Base-by-base conservation (phyloP, 352 stramenopile species). In the Blastocystis sp. region DNA sequence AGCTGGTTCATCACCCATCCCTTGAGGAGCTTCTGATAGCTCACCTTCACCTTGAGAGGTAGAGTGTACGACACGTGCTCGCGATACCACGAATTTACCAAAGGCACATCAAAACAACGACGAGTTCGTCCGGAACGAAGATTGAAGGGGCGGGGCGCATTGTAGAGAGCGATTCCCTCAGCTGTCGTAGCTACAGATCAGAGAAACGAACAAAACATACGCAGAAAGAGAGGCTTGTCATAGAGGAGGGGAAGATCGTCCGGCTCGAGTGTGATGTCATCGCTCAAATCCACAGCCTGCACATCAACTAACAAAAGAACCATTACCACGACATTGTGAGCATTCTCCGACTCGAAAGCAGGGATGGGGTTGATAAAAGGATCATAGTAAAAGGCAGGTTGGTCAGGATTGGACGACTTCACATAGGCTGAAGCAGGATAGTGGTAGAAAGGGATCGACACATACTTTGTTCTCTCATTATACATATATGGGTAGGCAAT, bases 1-100 rank as follows among this genome's bases (percentile, higher is more conserved):
- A 99, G 91, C 79, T 98, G 94, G 93, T 99, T 99, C 3, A 98
- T 90, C 41, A 99, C 97, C 96, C 96, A 99, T 91, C 95, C 97
- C 92, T 99, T 99, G 1, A 99, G 92, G 20, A 99, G 93, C 90
- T 99, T 99, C 92, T 99, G 97, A 91, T 99, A 99, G 66, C 95
- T 98, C 26, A 99, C 97, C 68, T 97, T 94, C 79, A 99, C 97
- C 92, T 99, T 99, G 26, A 98, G 97, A 4, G 97, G 97, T 90
- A 98, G 97, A n/a, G 97, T 96, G 29, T 94, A 94, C 0, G 96
- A 97, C 75, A 97, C 98, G 90, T 98, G 96, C 91, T 99, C 97
- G 90, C 97, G 94, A 91, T 98, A 98, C 97, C 97, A 99, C 80
- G 97, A 95, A 80, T 98, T 98, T 45, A 99, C 98, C 2, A 99